Evolutionary conservation across 352 stramenopile species (phyloP).

Genomic region (Globisporangium cederbergense): DNA sequence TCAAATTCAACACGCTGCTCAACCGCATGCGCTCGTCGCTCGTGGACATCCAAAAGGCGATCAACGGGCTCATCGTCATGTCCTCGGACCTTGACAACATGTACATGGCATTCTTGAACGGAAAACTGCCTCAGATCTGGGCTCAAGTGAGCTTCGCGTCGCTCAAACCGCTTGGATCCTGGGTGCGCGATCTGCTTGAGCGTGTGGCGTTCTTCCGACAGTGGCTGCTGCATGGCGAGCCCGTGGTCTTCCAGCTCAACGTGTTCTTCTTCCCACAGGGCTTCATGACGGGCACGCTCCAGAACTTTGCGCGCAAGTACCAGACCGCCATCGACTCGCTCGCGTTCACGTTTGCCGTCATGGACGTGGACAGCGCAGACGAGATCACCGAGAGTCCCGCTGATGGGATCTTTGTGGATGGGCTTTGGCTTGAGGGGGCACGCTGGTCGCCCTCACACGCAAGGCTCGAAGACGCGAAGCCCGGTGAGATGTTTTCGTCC

Average conservation of each 20-base stretch:
- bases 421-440: slow-evolving; percentile 86
- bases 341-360: slow-evolving; percentile 88
- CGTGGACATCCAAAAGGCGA: slow-evolving; percentile 71
- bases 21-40: slow-evolving; percentile 81
- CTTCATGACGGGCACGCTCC: slow-evolving; percentile 95
- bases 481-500: slow-evolving; percentile 91
- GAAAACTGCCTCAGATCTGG: slow-evolving; percentile 89
- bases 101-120: slow-evolving; percentile 93
- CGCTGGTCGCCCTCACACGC: slow-evolving; percentile 75
- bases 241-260: slow-evolving; percentile 86
- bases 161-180: slow-evolving; percentile 91
- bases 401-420: slow-evolving; percentile 92
- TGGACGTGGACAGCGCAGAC: slow-evolving; percentile 53
- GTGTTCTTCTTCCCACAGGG: slow-evolving; percentile 96
- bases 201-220: slow-evolving; percentile 90
- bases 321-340: slow-evolving; percentile 93
- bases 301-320: slow-evolving; percentile 95
- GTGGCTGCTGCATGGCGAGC: slow-evolving; percentile 91
- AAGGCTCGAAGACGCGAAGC: slow-evolving; percentile 76
- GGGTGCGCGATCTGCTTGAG: slow-evolving; percentile 87
- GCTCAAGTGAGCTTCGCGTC: slow-evolving; percentile 88
- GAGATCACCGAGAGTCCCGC: slow-evolving; percentile 62
- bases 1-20: slow-evolving; percentile 93
- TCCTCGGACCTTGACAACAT: slow-evolving; percentile 95
- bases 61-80: slow-evolving; percentile 92